Evolutionary conservation across 2,329 filamentous ascomycete genomes (phyloP).

Genomic region (Fusarium albosuccineum): DNA sequence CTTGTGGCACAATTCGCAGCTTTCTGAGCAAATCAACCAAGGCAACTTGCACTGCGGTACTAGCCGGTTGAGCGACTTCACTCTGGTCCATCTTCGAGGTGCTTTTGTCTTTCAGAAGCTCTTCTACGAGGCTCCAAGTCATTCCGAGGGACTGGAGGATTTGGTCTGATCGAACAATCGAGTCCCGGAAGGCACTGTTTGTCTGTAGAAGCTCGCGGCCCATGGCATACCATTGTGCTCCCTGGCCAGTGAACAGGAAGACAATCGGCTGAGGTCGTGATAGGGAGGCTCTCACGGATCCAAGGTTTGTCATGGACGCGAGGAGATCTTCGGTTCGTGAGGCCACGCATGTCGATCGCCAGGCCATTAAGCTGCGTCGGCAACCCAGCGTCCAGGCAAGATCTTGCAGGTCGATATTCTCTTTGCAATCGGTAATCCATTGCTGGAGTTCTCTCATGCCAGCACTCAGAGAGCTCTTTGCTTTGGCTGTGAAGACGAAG

Average conservation of each 20-base stretch:
- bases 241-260: slow-evolving; percentile 33
- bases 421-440: not conserved
- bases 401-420: not conserved
- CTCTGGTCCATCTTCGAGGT: slow-evolving; percentile 9
- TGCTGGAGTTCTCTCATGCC: not conserved
- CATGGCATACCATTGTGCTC: slow-evolving; percentile 31
- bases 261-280: slow-evolving; percentile 1
- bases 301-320: too few species aligned
- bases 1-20: slow-evolving; percentile 44
- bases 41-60: slow-evolving; percentile 27
- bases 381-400: not conserved
- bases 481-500: not conserved
- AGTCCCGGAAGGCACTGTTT: not conserved
- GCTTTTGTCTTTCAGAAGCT: slow-evolving; percentile 6
- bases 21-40: slow-evolving; percentile 20
- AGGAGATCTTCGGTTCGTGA: not conserved
- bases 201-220: slow-evolving; percentile 5
- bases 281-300: not conserved
- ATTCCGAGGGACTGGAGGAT: slow-evolving; percentile 5
- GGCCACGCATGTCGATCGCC: not conserved
- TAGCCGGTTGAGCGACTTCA: slow-evolving; percentile 16
- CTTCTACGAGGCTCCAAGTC: slow-evolving; percentile 20
- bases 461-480: not conserved
- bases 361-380: not conserved
- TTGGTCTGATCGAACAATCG: not conserved